Evolutionary conservation across 2,329 filamentous ascomycete species (phyloP), one percentile per base, ranked within the genome.

Genomic region (Penicillium sp.): DNA sequence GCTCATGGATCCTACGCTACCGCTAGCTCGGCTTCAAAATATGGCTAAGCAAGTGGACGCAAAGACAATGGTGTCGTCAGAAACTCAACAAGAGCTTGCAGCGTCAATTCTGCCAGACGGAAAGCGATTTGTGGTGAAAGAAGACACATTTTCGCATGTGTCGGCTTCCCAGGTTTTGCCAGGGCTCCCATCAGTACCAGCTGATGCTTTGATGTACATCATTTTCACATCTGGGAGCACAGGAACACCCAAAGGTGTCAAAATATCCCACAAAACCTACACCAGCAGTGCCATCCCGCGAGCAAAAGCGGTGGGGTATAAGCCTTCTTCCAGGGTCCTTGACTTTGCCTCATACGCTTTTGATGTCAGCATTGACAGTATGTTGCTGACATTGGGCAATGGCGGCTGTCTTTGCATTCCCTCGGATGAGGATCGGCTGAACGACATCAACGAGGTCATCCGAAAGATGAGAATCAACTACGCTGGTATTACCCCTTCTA

Each of bases 351-450:
- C 81, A 2, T 84, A 82, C 66, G 80, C 80, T 16, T 81, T 83
- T 52, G 83, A 86, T 62, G 77, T 83, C 37, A 78, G 80, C 51
- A 74, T 86, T 44, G 74, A 80, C 31, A 84, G 85, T 65, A 80
- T 85, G 47, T 80, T 86, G 51, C 78, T 81, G 1, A 83, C 85
- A 0, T 74, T 88, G 4, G 74, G 80, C 2, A 75, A 82, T 36
- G 86, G 86, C 6, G 85, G 83, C 0, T 87, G 83, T 43, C 78
- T 88, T 7, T 87, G 86, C 58, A 79, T 88, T 1, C 85, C 86
- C 0, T 80, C 81, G 0, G 73, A 81, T 0, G 69, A 77, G 4
- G 80, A 84, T 58, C 75, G 81, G 43, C 61, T 81, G 1, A 77
- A 79, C 51, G 79, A 85, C 55, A 78, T 86, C 14, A 74, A 77